Conservation (phyloP, 1,284 basidiomycete species). For the Macrocystidia cucumis region DNA sequence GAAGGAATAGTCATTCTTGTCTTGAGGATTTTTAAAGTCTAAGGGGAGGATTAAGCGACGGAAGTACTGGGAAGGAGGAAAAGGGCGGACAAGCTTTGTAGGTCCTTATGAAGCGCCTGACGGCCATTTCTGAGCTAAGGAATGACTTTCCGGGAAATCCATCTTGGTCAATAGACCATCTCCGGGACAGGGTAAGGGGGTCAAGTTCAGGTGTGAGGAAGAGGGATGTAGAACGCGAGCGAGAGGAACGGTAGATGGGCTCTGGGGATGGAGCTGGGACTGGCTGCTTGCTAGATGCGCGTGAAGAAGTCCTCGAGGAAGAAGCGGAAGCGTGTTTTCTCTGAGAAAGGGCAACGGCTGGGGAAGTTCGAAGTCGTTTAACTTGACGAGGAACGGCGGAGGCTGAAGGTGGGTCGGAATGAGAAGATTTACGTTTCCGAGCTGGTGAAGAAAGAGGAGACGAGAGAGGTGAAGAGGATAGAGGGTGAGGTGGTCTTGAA, state of each 20-base stretch:
- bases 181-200: slow-evolving; percentile 19
- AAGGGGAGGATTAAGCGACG: slow-evolving; percentile 6
- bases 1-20: slow-evolving; percentile 51
- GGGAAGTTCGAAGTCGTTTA: slow-evolving; percentile 27
- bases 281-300: slow-evolving; percentile 29
- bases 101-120: slow-evolving; percentile 47
- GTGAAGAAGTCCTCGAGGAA: slow-evolving; percentile 25
- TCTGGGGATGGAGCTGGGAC: slow-evolving; percentile 33
- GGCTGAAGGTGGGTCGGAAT: slow-evolving; percentile 7
- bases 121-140: slow-evolving; percentile 54
- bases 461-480: slow-evolving; percentile 17
- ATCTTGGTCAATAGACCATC: slow-evolving; percentile 44
- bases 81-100: slow-evolving; percentile 56
- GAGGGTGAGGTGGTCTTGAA: slow-evolving; percentile 10
- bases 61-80: slow-evolving; percentile 1
- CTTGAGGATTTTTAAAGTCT: slow-evolving; percentile 62
- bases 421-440: slow-evolving; percentile 25
- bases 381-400: slow-evolving; percentile 24
- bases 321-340: slow-evolving; percentile 22
- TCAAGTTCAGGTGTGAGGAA: slow-evolving; percentile 27
- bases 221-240: slow-evolving; percentile 43
- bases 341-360: slow-evolving; percentile 8
- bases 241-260: slow-evolving; percentile 39
- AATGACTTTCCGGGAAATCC: slow-evolving; percentile 42
- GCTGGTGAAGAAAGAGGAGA: slow-evolving; percentile 19